Evolutionary conservation across 257 asterid species (phyloP).

Genomic region (Agastache rugosa): DNA sequence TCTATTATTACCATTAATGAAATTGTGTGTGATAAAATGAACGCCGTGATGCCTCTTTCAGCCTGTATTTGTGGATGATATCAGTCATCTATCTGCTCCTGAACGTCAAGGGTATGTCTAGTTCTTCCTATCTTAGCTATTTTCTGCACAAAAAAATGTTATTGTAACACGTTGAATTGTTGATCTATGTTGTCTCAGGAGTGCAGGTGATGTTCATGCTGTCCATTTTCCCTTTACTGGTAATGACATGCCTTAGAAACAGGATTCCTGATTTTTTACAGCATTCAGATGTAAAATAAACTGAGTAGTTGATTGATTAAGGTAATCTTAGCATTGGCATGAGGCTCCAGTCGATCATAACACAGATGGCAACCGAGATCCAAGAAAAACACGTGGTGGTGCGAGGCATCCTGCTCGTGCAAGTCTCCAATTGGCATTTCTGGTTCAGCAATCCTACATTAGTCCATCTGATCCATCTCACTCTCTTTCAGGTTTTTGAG

Average conservation of each 20-base stretch:
- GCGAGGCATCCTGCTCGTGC: constrained; percentile 96
- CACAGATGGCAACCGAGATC: constrained; percentile 92
- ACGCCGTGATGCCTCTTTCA: constrained; percentile 42
- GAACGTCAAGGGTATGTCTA: constrained; percentile 67
- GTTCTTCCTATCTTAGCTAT: neutral
- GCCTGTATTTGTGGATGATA: constrained; percentile 72
- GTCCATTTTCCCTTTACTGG: constrained; percentile 72
- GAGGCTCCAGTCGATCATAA: constrained; percentile 90
- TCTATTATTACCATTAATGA: neutral
- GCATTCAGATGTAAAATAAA: neutral
- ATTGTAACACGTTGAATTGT: neutral
- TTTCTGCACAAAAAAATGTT: neutral
- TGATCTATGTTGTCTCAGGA: constrained; percentile 53
- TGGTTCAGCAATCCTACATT: constrained; percentile 80
- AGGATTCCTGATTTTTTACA: neutral
- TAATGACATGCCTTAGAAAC: constrained; percentile 37
- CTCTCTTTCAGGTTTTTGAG: constrained; percentile 76
- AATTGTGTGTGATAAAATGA: too few relatives aligned
- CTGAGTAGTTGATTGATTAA: constrained; percentile 55
- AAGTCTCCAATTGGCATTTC: constrained; percentile 85
- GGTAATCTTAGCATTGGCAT: constrained; percentile 89
- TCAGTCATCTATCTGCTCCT: constrained; percentile 78
- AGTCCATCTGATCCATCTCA: constrained; percentile 76
- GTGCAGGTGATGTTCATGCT: constrained; percentile 67
- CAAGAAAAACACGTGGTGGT: constrained; percentile 93